Evolutionary conservation across 352 stramenopile genomes (phyloP).

Genomic region (Blastocystis sp.): DNA sequence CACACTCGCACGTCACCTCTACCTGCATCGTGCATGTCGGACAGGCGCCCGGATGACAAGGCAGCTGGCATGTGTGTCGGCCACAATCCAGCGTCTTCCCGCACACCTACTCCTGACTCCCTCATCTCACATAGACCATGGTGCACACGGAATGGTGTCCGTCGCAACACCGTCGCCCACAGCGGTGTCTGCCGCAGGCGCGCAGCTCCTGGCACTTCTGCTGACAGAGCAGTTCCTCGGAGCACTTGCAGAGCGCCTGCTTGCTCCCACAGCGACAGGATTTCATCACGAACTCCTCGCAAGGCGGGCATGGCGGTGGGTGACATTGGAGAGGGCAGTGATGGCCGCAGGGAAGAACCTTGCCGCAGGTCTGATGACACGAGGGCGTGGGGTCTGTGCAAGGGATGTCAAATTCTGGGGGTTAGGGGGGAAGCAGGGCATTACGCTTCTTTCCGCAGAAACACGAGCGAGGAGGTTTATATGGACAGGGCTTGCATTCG

Average conservation of each 20-base stretch:
- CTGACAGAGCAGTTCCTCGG: constrained; percentile 19
- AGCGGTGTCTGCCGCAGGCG: constrained; percentile 50
- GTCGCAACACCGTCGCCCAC: constrained; percentile 51
- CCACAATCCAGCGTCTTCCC: constrained; percentile 56
- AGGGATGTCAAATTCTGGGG: constrained; percentile 35
- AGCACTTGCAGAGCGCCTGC: constrained; percentile 9
- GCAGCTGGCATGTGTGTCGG: constrained; percentile 33
- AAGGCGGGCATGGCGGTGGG: constrained; percentile 38
- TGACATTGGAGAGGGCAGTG: constrained; percentile 24
- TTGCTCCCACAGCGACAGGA: constrained; percentile 23
- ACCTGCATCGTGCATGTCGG: constrained; percentile 35
- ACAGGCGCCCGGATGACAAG: constrained; percentile 57
- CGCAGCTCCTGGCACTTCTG: constrained; percentile 6
- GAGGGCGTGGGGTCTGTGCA: constrained; percentile 54
- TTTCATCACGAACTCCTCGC: constrained; percentile 24
- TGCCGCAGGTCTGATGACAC: constrained; percentile 59
- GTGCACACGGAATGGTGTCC: constrained; percentile 38
- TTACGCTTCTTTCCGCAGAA: constrained; percentile 68
- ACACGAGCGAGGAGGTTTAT: constrained; percentile 48
- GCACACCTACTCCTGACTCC: constrained; percentile 25
- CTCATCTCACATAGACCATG: background rate
- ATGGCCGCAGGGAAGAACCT: constrained; percentile 44
- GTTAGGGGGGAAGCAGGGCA: background rate
- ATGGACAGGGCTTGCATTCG: constrained; percentile 48
- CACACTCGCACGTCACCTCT: constrained; percentile 43